Percentiles rank a stretch among this genome's conserved stretches.
phyloP scores from a whole-genome alignment of 768 basidiomycete species.

The Termitomyces titanicus region DNA sequence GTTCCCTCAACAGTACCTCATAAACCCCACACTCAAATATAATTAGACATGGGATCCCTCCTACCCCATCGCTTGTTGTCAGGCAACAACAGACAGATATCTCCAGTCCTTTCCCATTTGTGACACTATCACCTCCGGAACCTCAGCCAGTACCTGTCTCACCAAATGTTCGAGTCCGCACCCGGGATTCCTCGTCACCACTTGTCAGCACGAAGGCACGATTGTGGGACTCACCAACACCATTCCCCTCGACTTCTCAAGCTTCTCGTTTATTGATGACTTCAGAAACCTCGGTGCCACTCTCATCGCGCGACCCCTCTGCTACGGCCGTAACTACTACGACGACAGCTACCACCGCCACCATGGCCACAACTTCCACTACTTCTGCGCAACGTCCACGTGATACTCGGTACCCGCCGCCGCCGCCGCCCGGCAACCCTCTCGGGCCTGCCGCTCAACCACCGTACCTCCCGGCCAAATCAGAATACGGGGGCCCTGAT shows the following conservation, averaged over 20 bases:
- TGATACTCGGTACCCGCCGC: conserved; percentile 28
- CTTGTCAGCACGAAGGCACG: background rate
- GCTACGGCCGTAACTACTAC: conserved; percentile 9
- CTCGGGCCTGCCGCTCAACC: conserved; percentile 47
- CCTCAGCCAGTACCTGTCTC: background rate
- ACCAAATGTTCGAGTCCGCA: background rate
- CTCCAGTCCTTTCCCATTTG: conserved; percentile 10
- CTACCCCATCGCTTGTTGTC: background rate
- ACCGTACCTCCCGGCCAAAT: conserved; percentile 51
- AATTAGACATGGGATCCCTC: background rate
- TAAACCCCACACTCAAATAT: background rate
- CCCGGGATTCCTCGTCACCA: background rate
- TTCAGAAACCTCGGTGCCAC: background rate
- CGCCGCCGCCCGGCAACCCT: conserved; percentile 39
- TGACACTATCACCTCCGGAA: conserved; percentile 9
- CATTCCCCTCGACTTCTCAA: conserved; percentile 1
- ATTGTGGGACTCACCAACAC: background rate
- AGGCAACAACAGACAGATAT: background rate
- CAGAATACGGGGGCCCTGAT: conserved; percentile 42
- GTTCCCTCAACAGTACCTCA: background rate
- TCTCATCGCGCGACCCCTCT: conserved; percentile 14
- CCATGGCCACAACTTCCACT: conserved; percentile 8
- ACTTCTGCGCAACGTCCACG: conserved; percentile 3
- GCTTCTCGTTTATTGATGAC: conserved; percentile 7
- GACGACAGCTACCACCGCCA: conserved; percentile 4